Percentiles rank a stretch among this genome's conserved stretches.
These are phyloP conservation scores for Leccinum truebloodii DNA, from an alignment of 768 basidiomycete species.

Conservation along the genomic window DNA sequence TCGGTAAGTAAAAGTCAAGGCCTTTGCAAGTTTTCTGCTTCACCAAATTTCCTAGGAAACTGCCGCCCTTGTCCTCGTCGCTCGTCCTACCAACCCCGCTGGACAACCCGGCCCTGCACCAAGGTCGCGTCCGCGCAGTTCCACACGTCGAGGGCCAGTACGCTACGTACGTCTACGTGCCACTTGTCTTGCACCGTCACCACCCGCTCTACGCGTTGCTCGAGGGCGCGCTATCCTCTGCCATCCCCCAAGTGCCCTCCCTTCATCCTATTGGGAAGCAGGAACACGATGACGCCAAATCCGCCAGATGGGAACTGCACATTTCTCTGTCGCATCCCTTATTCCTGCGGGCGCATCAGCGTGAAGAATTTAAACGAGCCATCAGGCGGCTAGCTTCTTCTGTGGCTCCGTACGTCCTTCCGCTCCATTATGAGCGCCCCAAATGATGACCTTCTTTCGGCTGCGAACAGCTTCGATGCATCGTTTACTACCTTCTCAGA, in stretches of 20 bases:
- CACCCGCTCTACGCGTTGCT: constrained; percentile 50
- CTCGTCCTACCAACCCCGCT: constrained; percentile 50
- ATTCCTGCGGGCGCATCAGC: constrained; percentile 77
- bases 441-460: constrained; percentile 10
- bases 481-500: constrained; percentile 75
- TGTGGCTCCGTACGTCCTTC: constrained; percentile 45
- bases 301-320: constrained; percentile 55
- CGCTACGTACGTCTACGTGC: constrained; percentile 75
- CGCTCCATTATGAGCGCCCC: constrained; percentile 3
- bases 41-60: constrained; percentile 44
- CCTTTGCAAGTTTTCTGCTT: not conserved
- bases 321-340: constrained; percentile 84
- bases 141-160: constrained; percentile 90
- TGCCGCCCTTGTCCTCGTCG: constrained; percentile 57
- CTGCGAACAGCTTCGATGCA: constrained; percentile 55
- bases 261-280: constrained; percentile 46
- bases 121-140: constrained; percentile 72
- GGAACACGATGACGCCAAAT: constrained; percentile 3
- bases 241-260: constrained; percentile 46
- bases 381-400: constrained; percentile 53
- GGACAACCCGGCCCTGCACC: constrained; percentile 79
- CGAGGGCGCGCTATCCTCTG: constrained; percentile 43
- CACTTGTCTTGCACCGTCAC: constrained; percentile 47
- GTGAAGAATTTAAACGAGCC: constrained; percentile 66
- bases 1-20: constrained; percentile 12